Evolutionary conservation across 352 stramenopile species (phyloP).

Genomic region (Phytophthora meadii): DNA sequence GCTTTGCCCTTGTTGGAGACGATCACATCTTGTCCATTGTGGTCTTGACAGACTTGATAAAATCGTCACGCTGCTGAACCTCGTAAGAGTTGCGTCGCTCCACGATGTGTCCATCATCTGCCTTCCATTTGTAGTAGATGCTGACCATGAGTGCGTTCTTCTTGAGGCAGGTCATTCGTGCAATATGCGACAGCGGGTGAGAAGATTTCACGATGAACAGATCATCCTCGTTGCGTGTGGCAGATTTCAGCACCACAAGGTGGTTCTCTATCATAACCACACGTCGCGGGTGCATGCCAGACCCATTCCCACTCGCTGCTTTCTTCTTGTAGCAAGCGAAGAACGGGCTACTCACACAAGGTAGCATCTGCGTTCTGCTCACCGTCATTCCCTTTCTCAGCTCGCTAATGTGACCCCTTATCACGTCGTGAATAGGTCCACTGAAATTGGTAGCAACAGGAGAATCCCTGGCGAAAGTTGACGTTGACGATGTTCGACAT

Average conservation of each 20-base stretch:
- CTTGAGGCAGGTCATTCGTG: constrained; percentile 89
- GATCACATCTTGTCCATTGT: constrained; percentile 83
- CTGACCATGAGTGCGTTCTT: constrained; percentile 91
- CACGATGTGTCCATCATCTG: constrained; percentile 39
- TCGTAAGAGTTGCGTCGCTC: constrained; percentile 85
- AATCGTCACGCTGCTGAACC: constrained; percentile 86
- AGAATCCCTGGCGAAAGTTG: constrained; percentile 57
- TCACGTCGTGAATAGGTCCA: constrained; percentile 56
- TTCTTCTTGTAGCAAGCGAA: constrained; percentile 92
- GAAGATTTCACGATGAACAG: constrained; percentile 82
- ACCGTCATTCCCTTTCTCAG: constrained; percentile 76
- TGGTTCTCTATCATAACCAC: constrained; percentile 79
- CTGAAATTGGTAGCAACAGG: constrained; percentile 12
- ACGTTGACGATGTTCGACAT: constrained; percentile 53
- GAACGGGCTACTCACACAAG: constrained; percentile 74
- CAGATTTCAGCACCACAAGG: constrained; percentile 77
- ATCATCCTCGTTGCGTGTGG: constrained; percentile 73
- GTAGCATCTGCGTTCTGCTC: constrained; percentile 73
- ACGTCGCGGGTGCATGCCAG: constrained; percentile 58
- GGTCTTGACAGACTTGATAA: constrained; percentile 84
- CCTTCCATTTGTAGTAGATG: constrained; percentile 88
- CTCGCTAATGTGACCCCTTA: constrained; percentile 52
- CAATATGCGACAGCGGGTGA: constrained; percentile 74
- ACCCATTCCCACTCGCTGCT: constrained; percentile 16
- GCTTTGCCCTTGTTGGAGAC: not conserved